Base-by-base conservation (phyloP, 2,329 filamentous ascomycete species). In the Fusarium globosum region DNA sequence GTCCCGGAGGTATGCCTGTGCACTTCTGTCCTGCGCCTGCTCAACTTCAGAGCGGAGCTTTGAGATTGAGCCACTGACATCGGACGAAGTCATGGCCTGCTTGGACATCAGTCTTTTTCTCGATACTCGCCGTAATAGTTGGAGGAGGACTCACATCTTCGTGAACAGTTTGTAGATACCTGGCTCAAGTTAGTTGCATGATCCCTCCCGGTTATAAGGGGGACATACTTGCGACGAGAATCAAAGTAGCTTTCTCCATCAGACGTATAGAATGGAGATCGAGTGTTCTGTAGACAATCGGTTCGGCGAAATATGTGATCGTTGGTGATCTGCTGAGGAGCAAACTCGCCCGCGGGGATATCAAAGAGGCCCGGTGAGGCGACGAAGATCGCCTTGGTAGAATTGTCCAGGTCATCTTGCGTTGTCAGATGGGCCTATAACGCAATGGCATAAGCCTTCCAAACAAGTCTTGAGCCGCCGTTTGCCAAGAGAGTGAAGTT, bases 141-240 rank as follows among this genome's bases (percentile, higher is more conserved):
- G 28, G 28, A 30, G 28, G 28, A 30, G 9, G 9, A 30, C 28
- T 30, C 28, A 30, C 51, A 53, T 53, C 51, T 7, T 53, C 51
- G 10, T 53, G 35, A 2, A 53, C 7, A 53, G 23, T 2, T 16
- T 39, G 35, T 7, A 53, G 20, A 7, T 53, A 53, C 11, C 51
- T 39, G 20, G 13, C 3, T 16, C 0, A 13, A 2, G 7, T 53
- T 7, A 53, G 14, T 1, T 28, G 14, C 7, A 38, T 13, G 18
- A 28, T 6, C 0, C 4, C 4, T 6, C 35, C 9, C 18, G 1
- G 0, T n/a, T 9, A 9, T 3, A 16, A 16, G 13, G 2, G 14
- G 28, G 4, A 1, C 51, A 7, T 39, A 28, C 51, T 39, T 53
- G 51, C 35, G 35, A 21, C 51, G 51, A 2, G 20, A 53, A 28